Evolutionary conservation across 192 early-diverging fungal genomes (phyloP).

Genomic region (Funneliformis mosseae): DNA sequence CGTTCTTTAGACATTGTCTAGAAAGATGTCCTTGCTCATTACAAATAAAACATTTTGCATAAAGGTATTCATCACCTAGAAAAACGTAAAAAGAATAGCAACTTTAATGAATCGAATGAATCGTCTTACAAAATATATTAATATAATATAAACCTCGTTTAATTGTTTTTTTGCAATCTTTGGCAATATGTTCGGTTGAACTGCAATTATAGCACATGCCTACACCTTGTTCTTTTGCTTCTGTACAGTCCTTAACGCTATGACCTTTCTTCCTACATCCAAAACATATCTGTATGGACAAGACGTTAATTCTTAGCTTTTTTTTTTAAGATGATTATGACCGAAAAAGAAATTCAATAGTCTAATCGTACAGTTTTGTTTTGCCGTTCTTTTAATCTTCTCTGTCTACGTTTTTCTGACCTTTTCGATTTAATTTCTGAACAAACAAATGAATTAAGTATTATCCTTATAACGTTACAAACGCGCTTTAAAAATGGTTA

Average conservation of each 20-base stretch:
- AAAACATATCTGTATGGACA: conserved; percentile 69
- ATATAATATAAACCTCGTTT: conserved; percentile 35
- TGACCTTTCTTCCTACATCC: conserved; percentile 84
- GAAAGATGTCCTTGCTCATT: conserved; percentile 81
- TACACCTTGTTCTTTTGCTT: conserved; percentile 48
- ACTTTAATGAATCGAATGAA: neutral
- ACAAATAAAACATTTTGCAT: conserved; percentile 89
- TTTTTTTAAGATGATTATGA: neutral
- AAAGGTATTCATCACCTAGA: conserved; percentile 60
- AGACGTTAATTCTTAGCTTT: neutral
- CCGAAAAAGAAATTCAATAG: neutral
- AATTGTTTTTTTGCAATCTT: conserved; percentile 67
- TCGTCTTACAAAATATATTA: neutral
- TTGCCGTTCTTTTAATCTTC: conserved; percentile 11
- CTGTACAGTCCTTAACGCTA: conserved; percentile 80
- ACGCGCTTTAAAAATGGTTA: neutral
- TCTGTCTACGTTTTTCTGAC: conserved; percentile 15
- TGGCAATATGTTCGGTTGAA: conserved; percentile 80
- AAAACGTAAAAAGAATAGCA: neutral
- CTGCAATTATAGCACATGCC: conserved; percentile 92
- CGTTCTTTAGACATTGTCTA: conserved; percentile 83
- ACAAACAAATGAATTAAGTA: neutral
- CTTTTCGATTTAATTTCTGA: neutral
- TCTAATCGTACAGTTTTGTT: neutral
- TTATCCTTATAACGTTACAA: neutral